A percentile compares a stretch with the other conserved stretches of the same genome.
These are phyloP conservation scores for Alnus rubra DNA, from an alignment of 306 rosid genomes.

Conservation along the genomic window DNA sequence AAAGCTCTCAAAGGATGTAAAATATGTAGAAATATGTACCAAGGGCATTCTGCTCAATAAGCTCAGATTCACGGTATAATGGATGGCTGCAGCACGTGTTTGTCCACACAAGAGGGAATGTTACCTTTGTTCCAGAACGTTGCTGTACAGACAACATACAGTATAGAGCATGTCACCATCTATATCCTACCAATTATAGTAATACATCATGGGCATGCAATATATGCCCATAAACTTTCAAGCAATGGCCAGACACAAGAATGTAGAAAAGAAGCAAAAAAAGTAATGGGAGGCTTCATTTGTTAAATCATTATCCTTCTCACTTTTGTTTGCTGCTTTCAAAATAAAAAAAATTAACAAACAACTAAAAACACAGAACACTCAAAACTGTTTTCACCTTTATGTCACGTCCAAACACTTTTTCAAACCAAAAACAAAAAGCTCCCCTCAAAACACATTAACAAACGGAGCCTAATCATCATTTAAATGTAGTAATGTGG, in stretches of 20 bases:
- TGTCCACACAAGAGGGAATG: constrained; percentile 99
- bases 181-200: not conserved
- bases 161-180: constrained; percentile 25
- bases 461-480: not conserved
- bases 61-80: constrained; percentile 91
- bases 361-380: too few species aligned
- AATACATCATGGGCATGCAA: not conserved
- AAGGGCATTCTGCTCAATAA: constrained; percentile 68
- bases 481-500: not conserved
- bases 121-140: constrained; percentile 97
- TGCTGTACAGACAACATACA: constrained; percentile 51
- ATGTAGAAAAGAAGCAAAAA: not conserved
- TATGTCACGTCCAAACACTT: too few species aligned
- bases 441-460: too few species aligned
- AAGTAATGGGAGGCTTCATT: not conserved
- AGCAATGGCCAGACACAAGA: constrained; percentile 1
- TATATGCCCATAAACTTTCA: not conserved
- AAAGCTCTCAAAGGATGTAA: constrained; percentile 14
- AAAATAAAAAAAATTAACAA: too few species aligned
- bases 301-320: too few species aligned
- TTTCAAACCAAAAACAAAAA: too few species aligned
- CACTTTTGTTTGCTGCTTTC: too few species aligned
- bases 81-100: constrained; percentile 99
- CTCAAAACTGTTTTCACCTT: too few species aligned
- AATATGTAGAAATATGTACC: constrained; percentile 44